phyloP scores from a whole-genome alignment of 2,329 filamentous ascomycete genomes.

The Colletotrichum orchidophilum region DNA sequence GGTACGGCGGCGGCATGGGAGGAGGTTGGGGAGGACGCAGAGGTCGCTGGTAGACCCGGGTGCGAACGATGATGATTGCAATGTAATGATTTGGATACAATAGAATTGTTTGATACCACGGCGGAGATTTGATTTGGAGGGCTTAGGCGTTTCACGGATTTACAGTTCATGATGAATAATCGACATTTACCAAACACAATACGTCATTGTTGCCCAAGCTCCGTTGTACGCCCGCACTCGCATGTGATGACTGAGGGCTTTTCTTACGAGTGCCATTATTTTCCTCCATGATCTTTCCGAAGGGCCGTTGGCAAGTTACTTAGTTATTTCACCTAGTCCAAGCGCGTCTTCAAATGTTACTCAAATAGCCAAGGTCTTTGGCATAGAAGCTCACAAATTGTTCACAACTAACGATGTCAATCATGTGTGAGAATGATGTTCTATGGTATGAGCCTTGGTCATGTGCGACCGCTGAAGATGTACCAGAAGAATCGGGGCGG shows the following conservation, averaged over 20 bases:
- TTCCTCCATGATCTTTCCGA: not conserved
- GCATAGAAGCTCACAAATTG: no score
- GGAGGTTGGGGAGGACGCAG: constrained; percentile 3
- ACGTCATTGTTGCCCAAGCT: not conserved
- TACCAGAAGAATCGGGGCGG: no score
- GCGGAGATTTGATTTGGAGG: not conserved
- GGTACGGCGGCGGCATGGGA: constrained; percentile 1
- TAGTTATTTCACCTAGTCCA: not conserved
- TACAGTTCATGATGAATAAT: not conserved
- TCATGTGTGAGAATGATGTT: no score
- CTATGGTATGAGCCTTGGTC: no score
- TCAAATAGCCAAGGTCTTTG: no score
- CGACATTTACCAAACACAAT: not conserved
- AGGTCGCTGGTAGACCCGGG: not conserved
- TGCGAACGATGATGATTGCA: not conserved
- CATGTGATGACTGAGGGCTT: not conserved
- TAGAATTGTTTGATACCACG: not conserved
- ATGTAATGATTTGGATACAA: not conserved
- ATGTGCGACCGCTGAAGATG: no score
- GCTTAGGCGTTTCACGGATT: not conserved
- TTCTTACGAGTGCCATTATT: not conserved
- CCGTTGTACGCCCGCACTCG: not conserved
- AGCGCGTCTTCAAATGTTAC: no score
- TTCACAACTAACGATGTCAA: no score
- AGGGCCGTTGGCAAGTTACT: not conserved